Evolutionary conservation across 1,284 basidiomycete species (phyloP), one percentile per base, ranked within the genome.

Genomic region (Malassezia sympodialis): DNA sequence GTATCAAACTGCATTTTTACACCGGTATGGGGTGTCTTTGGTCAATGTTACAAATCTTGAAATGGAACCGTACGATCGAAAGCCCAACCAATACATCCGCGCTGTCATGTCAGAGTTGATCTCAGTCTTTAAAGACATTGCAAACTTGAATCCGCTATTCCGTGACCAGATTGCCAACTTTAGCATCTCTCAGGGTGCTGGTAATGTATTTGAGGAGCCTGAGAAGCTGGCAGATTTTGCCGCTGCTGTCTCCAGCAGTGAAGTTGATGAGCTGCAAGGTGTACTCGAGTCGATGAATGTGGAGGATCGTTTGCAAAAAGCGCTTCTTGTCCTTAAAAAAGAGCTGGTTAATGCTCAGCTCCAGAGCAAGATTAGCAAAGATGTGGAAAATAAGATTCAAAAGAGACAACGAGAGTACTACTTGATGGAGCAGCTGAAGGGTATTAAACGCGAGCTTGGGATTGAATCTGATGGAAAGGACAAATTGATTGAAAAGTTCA

Each of bases 161-260:
- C 86, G 93, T 49, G 93, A 96, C 78, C 93, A 96, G 76, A 94
- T 93, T 63, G 89, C 88, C 66, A 93, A 91, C 76, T 96, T 96
- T 76, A 88, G 86, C 19, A 93, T 94, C 76, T 89, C 88, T 72
- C 90, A 94, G 76, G 85, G 89, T 46, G 87, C 90, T 4, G 83
- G 88, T n/a, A 96, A 94, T 76, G 88, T 98, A 52, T 96, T 98
- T 68, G 93, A 96, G 72, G 91, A 96, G 72, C 93, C 93, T 0
- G 93, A 96, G 77, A 94, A 93, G 76, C 83, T 98, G 27, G 94
- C 93, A 2, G 93, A 99, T 73, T 96, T 98, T 72, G 90, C 93
- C 0, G 94, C 93, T 0, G 93, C 93, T 0, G 90, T 98, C 0
- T 90, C 87, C 0, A 87, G 86, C 0, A 90, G 90, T 42, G 88